phyloP scores from a whole-genome alignment of 805 yeast species.

The Candida awuae region DNA sequence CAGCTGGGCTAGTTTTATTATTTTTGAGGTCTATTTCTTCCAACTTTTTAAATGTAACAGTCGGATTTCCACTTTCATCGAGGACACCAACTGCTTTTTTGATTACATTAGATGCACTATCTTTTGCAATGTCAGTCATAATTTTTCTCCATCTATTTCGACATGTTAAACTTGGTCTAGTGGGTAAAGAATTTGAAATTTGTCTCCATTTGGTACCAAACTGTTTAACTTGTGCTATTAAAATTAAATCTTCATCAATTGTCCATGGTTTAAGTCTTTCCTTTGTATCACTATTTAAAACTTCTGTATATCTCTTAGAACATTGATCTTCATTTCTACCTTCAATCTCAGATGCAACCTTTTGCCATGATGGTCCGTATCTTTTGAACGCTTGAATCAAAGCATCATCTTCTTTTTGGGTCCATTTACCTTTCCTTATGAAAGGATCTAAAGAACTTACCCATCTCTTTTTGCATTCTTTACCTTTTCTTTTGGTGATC shows the following conservation, averaged over 20 bases:
- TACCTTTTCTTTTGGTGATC: slow-evolving; percentile 48
- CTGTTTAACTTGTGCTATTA: slow-evolving; percentile 58
- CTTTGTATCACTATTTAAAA: slow-evolving; percentile 71
- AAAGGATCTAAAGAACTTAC: slow-evolving; percentile 75
- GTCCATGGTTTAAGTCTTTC: slow-evolving; percentile 78
- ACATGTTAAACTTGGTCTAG: slow-evolving; percentile 83
- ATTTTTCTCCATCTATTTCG: slow-evolving; percentile 89
- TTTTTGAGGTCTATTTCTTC: not conserved
- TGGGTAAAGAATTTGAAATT: slow-evolving; percentile 59
- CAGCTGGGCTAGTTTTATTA: not conserved
- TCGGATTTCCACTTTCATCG: slow-evolving; percentile 15
- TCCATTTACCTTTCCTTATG: slow-evolving; percentile 81
- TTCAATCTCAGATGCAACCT: slow-evolving; percentile 63
- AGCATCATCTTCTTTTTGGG: slow-evolving; percentile 64
- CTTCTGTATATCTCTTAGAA: slow-evolving; percentile 84
- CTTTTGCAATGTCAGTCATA: slow-evolving; percentile 65
- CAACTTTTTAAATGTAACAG: slow-evolving; percentile 9
- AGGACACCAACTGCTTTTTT: slow-evolving; percentile 49
- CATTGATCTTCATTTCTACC: slow-evolving; percentile 95
- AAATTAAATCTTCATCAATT: slow-evolving; percentile 60
- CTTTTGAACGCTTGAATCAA: slow-evolving; percentile 55
- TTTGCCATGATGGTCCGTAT: slow-evolving; percentile 81
- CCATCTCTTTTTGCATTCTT: slow-evolving; percentile 88
- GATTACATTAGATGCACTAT: slow-evolving; percentile 49
- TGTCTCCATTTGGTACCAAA: slow-evolving; percentile 89